Percentiles rank a stretch among this genome's conserved stretches.
Conservation (phyloP, 2,329 filamentous ascomycete genomes). For the Xylaria digitata region DNA sequence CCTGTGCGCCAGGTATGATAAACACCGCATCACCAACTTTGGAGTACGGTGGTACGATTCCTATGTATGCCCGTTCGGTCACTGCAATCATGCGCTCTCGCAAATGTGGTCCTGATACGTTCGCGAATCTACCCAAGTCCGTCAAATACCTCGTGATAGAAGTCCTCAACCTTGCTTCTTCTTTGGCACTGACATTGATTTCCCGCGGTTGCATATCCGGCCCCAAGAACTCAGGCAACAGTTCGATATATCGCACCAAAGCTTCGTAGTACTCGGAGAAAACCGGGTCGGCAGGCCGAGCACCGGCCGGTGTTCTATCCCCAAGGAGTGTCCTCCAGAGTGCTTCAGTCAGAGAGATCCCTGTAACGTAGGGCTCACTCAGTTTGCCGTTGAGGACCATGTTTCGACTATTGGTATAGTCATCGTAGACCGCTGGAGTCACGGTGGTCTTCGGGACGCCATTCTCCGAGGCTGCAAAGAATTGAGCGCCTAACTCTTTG, state of each 20-base stretch:
- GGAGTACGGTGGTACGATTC: slow-evolving; percentile 11
- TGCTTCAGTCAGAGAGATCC: slow-evolving; percentile 15
- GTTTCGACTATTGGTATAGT: background rate
- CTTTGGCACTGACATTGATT: slow-evolving; percentile 1
- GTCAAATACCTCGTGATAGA: background rate
- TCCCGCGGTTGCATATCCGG: slow-evolving; percentile 1
- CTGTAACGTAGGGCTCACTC: slow-evolving; percentile 12
- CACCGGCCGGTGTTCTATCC: slow-evolving; percentile 1
- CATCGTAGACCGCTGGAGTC: background rate
- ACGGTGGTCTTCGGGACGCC: background rate
- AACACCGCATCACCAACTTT: slow-evolving; percentile 14
- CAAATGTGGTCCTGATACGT: slow-evolving; percentile 3
- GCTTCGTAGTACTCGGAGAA: slow-evolving; percentile 11
- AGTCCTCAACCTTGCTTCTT: background rate
- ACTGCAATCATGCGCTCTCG: slow-evolving; percentile 20
- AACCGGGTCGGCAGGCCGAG: slow-evolving; percentile 1
- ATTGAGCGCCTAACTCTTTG: slow-evolving; percentile 12
- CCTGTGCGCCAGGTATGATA: slow-evolving; percentile 16
- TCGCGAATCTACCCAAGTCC: slow-evolving; percentile 7
- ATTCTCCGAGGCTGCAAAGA: slow-evolving; percentile 13
- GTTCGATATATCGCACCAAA: background rate
- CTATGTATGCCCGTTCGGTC: slow-evolving; percentile 13
- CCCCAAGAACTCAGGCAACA: background rate
- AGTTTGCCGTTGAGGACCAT: slow-evolving; percentile 2
- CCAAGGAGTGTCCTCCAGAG: slow-evolving; percentile 18